Conservation (phyloP, 2,329 filamentous ascomycete species). For the Cytospora piceae region DNA sequence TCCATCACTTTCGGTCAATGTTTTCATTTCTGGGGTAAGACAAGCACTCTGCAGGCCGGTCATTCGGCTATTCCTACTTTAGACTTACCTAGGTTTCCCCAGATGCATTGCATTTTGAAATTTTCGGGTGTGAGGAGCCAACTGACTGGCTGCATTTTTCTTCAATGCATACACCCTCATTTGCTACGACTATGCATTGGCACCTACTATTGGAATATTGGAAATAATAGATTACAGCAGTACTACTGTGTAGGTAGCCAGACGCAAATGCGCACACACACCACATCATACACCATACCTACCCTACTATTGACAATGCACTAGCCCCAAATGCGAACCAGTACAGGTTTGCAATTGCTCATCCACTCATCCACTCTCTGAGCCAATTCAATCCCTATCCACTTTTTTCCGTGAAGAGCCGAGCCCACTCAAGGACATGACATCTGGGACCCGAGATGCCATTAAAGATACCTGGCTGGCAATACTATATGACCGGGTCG, state of each 20-base stretch:
- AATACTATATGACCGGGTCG: not conserved
- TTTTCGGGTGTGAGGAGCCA: not conserved
- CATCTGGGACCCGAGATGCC: not conserved
- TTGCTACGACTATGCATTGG: not conserved
- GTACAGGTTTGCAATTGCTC: too few species aligned
- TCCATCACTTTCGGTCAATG: not conserved
- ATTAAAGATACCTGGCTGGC: not conserved
- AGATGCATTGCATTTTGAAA: not conserved
- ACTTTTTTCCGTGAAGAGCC: slow-evolving; percentile 19
- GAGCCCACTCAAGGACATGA: not conserved
- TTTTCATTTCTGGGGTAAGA: slow-evolving; percentile 25
- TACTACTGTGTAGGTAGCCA: not conserved
- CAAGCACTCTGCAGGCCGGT: not conserved
- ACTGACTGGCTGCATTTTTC: not conserved
- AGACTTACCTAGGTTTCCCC: too few species aligned
- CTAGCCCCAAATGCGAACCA: not conserved
- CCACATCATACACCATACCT: too few species aligned
- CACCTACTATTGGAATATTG: not conserved
- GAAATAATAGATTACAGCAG: not conserved
- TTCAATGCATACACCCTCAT: not conserved
- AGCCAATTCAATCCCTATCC: slow-evolving; percentile 11
- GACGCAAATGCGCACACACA: not conserved
- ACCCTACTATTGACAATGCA: not conserved
- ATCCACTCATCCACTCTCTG: slow-evolving; percentile 3
- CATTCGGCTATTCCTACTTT: not conserved